Conservation (phyloP, 306 rosid species). For the Malus fusca region DNA sequence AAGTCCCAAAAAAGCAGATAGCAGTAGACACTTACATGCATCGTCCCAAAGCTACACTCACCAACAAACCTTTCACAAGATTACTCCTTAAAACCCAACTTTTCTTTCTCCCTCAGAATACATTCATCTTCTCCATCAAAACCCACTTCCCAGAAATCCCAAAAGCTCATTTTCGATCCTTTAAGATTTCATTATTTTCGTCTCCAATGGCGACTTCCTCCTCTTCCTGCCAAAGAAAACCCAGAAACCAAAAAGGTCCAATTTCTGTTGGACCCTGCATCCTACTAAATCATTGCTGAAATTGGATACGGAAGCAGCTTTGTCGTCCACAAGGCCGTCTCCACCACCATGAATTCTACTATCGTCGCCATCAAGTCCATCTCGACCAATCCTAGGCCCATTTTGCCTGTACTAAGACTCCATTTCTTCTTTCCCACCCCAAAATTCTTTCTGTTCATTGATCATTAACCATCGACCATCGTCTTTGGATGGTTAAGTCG, state of each 20-base stretch:
- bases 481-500: constrained; percentile 74
- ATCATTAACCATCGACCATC: constrained; percentile 42
- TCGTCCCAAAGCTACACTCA: neutral
- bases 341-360: constrained; percentile 34
- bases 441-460: constrained; percentile 54
- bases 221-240: too few relatives aligned
- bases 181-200: neutral
- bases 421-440: constrained; percentile 51
- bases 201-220: neutral
- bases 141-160: neutral
- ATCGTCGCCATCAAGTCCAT: constrained; percentile 59
- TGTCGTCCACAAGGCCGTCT: constrained; percentile 51
- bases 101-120: neutral
- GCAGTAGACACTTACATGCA: constrained; percentile 13
- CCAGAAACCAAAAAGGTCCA: constrained; percentile 7
- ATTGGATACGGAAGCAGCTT: constrained; percentile 50
- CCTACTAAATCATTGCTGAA: constrained; percentile 33
- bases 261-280: constrained; percentile 38
- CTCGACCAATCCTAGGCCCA: constrained; percentile 41
- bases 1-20: too few relatives aligned
- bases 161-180: neutral
- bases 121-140: neutral
- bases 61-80: constrained; percentile 18
- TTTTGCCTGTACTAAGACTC: constrained; percentile 32
- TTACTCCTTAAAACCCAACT: constrained; percentile 3